Evolutionary conservation across 495 filamentous ascomycete species (phyloP).

Genomic region (Sphaerosporella brunnea): DNA sequence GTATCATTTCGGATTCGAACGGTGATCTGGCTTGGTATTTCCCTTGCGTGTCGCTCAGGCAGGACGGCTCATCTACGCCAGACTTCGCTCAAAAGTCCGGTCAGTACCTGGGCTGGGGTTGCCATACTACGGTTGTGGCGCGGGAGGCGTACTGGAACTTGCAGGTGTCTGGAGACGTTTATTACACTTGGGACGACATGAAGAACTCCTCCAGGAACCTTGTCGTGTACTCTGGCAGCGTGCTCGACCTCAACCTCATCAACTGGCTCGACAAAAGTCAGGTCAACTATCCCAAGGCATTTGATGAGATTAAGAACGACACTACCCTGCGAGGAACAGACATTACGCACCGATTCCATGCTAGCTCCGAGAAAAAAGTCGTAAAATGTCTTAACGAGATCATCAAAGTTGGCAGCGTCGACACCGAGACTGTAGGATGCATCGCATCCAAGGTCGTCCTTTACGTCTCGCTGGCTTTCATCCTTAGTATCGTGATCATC

Average conservation of each 20-base stretch:
- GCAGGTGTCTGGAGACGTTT: constrained; percentile 50
- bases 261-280: constrained; percentile 75
- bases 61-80: constrained; percentile 67
- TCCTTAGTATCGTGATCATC: constrained; percentile 68
- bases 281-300: constrained; percentile 59
- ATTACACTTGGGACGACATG: constrained; percentile 90
- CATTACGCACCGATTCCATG: constrained; percentile 73
- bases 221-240: constrained; percentile 81
- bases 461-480: constrained; percentile 84
- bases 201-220: constrained; percentile 76
- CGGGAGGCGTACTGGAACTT: constrained; percentile 59
- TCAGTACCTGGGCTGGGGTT: constrained; percentile 63
- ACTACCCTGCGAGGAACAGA: constrained; percentile 66
- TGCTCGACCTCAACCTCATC: constrained; percentile 81
- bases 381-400: constrained; percentile 80
- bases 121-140: constrained; percentile 55
- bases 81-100: constrained; percentile 51
- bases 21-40: constrained; percentile 91
- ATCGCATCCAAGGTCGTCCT: constrained; percentile 96
- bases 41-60: constrained; percentile 77
- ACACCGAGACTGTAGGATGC: constrained; percentile 91
- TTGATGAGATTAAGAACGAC: constrained; percentile 66
- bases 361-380: constrained; percentile 52
- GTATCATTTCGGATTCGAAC: constrained; percentile 55
- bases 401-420: constrained; percentile 86